These are phyloP conservation scores for Mycosphaerella sp. DNA, from an alignment of 2,329 filamentous ascomycete genomes.

Conservation along the genomic window DNA sequence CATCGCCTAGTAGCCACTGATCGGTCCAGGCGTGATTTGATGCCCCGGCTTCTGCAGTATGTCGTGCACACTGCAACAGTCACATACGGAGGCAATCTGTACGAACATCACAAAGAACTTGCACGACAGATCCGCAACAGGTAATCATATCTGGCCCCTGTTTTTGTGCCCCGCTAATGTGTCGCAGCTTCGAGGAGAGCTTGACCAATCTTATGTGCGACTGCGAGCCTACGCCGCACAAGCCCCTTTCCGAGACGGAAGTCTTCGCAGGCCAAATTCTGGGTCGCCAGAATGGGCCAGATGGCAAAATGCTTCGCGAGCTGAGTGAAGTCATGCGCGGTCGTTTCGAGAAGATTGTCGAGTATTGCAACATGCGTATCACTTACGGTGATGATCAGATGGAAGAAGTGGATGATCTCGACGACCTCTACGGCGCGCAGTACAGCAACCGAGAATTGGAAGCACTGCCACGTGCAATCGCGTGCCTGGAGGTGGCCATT, in stretches of 20 bases:
- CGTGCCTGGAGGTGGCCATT: constrained; percentile 44
- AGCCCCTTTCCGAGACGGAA: constrained; percentile 47
- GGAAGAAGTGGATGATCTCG: constrained; percentile 20
- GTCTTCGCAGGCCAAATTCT: constrained; percentile 55
- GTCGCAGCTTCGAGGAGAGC: constrained; percentile 47
- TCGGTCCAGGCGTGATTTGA: constrained; percentile 14
- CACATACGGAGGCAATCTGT: constrained; percentile 26
- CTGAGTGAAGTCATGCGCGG: constrained; percentile 36
- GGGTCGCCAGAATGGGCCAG: constrained; percentile 40
- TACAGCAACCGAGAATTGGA: constrained; percentile 35
- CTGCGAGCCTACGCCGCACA: constrained; percentile 38
- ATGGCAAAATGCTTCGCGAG: constrained; percentile 33
- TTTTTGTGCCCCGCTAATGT: not conserved
- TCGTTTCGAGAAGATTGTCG: constrained; percentile 39
- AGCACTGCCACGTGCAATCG: constrained; percentile 45
- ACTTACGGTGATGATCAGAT: constrained; percentile 36
- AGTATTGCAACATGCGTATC: constrained; percentile 42
- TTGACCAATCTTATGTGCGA: constrained; percentile 45
- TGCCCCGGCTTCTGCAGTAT: constrained; percentile 38
- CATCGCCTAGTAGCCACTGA: constrained; percentile 17
- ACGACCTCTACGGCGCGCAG: constrained; percentile 23
- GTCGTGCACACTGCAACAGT: constrained; percentile 31
- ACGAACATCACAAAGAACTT: constrained; percentile 36
- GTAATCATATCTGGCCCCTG: constrained; percentile 32
- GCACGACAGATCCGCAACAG: constrained; percentile 41